Base-by-base conservation (phyloP, 129 eudicot genomes). In the Lactuca saligna region DNA sequence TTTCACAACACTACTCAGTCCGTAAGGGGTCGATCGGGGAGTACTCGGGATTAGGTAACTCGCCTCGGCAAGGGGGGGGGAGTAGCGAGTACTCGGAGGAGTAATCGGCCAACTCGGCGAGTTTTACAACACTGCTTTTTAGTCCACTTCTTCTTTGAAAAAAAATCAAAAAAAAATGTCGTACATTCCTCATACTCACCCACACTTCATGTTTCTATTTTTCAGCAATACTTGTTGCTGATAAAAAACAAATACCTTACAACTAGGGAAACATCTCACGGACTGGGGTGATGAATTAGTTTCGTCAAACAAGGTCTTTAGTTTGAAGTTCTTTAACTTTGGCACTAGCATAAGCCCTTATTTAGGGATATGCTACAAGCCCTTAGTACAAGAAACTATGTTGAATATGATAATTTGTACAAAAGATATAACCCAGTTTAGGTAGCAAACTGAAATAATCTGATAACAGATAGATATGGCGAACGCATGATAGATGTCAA, bases 381-480 rank as follows among this genome's bases (percentile, higher is more conserved):
- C 38, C 38, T 6, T 35, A 38, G 14, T 0, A 59, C 2, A 12
- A 56, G 10, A 37, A 35, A 4, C 6, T 35, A 35, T 35, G 38
- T 14, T 50, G 14, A 20, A 11, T 13, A 35, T 11, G 8, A 69
- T 49, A 5, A 7, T 13, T 2, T 25, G n/a, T 20, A 63, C 33
- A 20, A 12, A 54, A 20, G 11, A 42, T 3, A 10, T 8, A 39
- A 3, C 35, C 57, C 85, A 9, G 82, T 83, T 49, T 83, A 85
- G 88, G 75, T 83, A 31, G 85, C 88, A 25, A 83, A 83, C 64
- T 50, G 87, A 38, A 64, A 83, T 74, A 76, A 50, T 37, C 88
- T 84, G 2, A 63, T 73, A 70, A 56, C 69, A 8, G 79, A 72
- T 49, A 12, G 15, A 33, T 60, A 66, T 0, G 80, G 79, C 12